Conservation (phyloP, 2,329 filamentous ascomycete species). For the Sarocladiaceae sp. region DNA sequence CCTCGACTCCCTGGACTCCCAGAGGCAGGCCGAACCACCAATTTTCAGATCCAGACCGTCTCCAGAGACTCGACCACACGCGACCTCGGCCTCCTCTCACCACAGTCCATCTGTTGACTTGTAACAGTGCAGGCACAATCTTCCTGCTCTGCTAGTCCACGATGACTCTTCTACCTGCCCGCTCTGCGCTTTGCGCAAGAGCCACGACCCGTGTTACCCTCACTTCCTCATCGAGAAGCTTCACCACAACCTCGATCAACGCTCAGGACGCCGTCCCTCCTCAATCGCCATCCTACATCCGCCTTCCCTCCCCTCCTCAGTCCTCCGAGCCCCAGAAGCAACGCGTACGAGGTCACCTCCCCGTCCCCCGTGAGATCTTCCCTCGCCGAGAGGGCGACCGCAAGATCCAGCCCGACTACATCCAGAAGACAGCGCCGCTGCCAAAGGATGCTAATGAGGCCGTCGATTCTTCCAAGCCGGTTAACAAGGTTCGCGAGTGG, state of each 20-base stretch:
- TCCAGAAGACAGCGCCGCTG: slow-evolving; percentile 49
- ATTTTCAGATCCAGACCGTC: no score
- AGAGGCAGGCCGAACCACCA: no score
- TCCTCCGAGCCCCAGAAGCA: slow-evolving; percentile 44
- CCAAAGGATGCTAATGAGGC: slow-evolving; percentile 26
- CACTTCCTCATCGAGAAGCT: slow-evolving; percentile 20
- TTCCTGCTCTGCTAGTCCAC: neutral
- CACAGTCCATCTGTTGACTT: neutral
- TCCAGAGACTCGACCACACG: no score
- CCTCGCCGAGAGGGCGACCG: slow-evolving; percentile 44
- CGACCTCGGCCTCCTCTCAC: neutral
- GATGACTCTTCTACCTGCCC: neutral
- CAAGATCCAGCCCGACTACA: slow-evolving; percentile 57
- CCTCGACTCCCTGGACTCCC: neutral
- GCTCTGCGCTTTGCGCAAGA: slow-evolving; percentile 13
- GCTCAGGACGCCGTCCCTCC: slow-evolving; percentile 60
- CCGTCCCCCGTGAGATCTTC: slow-evolving; percentile 78
- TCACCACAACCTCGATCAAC: slow-evolving; percentile 29
- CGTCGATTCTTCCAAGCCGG: neutral
- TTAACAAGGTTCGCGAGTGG: slow-evolving; percentile 39
- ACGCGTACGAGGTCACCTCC: slow-evolving; percentile 69
- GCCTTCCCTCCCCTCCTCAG: slow-evolving; percentile 72
- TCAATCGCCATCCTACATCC: slow-evolving; percentile 82
- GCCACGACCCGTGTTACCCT: slow-evolving; percentile 19
- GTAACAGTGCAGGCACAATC: neutral